Evolutionary conservation across 2,329 filamentous ascomycete genomes (phyloP), one percentile per base, ranked within the genome.

Genomic region (Fusarium heterosporum): DNA sequence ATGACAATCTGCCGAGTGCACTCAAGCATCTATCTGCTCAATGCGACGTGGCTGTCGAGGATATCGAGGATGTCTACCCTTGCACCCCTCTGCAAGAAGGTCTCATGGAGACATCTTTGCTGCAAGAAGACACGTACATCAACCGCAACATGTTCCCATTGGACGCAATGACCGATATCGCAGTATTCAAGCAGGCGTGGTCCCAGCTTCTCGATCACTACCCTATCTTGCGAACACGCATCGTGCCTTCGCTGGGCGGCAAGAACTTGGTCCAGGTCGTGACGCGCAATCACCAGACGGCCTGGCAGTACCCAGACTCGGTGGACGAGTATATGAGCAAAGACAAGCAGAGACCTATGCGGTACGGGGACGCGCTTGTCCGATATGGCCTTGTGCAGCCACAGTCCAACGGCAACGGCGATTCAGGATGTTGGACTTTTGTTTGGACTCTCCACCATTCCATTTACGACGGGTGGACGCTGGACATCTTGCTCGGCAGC

Each of bases 391-490:
- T 51, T 41, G 48, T 51, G 38, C 38, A 28, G 38, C 48, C 48
- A 51, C 48, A 34, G 38, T 36, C 48, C 38, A 51, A 51, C 48
- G 13, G 28, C 28, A 51, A 17, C 48, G 28, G 48, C 48, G 48
- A 51, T 51, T 41, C 48, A 51, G 38, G 28, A 41, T 51, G 47
- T 50, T 50, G 48, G 48, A 51, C 38, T 26, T 51, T 51, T 34
- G 48, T 51, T 51, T 51, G 48, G 48, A 51, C 48, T 34, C 48
- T 51, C 17, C 48, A 51, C 48, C 48, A 51, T 51, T 51, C 48
- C 38, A 32, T 51, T 41, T 51, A 51, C 38, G 48, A 51, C 28
- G 48, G 48, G 19, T 51, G 48, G 48, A 51, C 48, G 17, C 28
- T 51, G 48, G 48, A 51, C 48, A 51, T 51, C 48, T 51, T 51